Base-by-base conservation (phyloP, 495 filamentous ascomycete genomes). In the Letharia lupina region DNA sequence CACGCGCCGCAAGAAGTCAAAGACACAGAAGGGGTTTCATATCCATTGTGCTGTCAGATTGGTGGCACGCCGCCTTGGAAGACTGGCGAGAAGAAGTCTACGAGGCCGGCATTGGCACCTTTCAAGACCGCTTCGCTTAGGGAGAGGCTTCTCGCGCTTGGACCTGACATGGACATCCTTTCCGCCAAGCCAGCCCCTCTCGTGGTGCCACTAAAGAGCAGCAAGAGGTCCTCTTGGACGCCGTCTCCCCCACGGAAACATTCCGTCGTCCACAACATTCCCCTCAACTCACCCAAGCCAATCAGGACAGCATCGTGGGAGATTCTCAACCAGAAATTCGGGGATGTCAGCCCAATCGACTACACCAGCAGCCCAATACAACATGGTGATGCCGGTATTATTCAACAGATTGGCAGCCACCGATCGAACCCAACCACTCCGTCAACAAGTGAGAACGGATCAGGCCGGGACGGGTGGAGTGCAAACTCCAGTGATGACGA, bases 1-100 rank as follows among this genome's bases (percentile, higher is more conserved):
- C 86, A 87, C 42, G 87, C 89, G 67, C 77, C 84, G 1, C 80
- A 82, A 11, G 80, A 81, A 47, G 77, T 88, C 6, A 77, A 79
- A 11, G 86, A 84, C 69, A 81, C 78, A 9, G 81, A 85, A 20
- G 80, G 78, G 15, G 85, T 90, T 2, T 63, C 78, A 16, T 90
- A 91, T 75, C 77, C 73, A 16, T 62, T 75, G 4, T 75, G 73
- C 60, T 75, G 73, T 62, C 73, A 71, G 45, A 70, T 68, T 58
- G 69, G 62, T 31, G 71, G 69, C n/a, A 71, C 69, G 42, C 69
- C 71, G 35, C 72, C 72, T 6, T 74, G 72, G 72, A 59, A 61
- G 42, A 67, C 20, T 56, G 44, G 35, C 28, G 56, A 66, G 37
- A 45, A 18, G 37, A 68, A 66, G 56, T 40, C 23, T 7, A 64